These are phyloP conservation scores for Hemisphaericaspora xylofermentans DNA, from an alignment of 1,139 yeast genomes.

Conservation along the genomic window DNA sequence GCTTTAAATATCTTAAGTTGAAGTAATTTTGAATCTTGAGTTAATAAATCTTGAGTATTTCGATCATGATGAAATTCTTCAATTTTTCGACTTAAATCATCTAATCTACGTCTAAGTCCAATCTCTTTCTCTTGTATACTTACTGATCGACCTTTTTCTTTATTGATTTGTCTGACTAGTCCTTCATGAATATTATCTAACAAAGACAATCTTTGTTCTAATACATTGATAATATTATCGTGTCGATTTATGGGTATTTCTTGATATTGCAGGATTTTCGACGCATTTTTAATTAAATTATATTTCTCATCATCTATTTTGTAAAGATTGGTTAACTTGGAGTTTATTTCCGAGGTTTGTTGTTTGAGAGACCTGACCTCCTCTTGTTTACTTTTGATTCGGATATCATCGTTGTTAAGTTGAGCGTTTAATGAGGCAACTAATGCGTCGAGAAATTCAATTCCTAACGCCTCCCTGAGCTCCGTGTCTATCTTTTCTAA, in stretches of 20 bases:
- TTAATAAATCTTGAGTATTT: conserved; percentile 22
- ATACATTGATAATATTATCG: neutral
- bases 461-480: neutral
- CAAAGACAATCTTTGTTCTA: neutral
- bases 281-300: neutral
- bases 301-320: conserved; percentile 1
- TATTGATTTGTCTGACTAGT: neutral
- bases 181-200: conserved; percentile 1
- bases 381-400: neutral
- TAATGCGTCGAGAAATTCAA: neutral
- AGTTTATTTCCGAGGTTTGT: neutral
- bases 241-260: neutral
- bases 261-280: neutral
- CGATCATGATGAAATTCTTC: conserved; percentile 17
- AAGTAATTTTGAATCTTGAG: conserved; percentile 36
- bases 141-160: conserved; percentile 26
- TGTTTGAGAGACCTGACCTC: neutral
- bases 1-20: conserved; percentile 45
- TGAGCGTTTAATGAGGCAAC: neutral
- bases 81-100: conserved; percentile 22
- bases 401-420: neutral
- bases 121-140: conserved; percentile 44
- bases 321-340: neutral
- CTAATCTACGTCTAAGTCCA: conserved; percentile 34
- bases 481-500: neutral